Evolutionary conservation across 495 filamentous ascomycete species (phyloP).

Genomic region (Xylaria longipes): DNA sequence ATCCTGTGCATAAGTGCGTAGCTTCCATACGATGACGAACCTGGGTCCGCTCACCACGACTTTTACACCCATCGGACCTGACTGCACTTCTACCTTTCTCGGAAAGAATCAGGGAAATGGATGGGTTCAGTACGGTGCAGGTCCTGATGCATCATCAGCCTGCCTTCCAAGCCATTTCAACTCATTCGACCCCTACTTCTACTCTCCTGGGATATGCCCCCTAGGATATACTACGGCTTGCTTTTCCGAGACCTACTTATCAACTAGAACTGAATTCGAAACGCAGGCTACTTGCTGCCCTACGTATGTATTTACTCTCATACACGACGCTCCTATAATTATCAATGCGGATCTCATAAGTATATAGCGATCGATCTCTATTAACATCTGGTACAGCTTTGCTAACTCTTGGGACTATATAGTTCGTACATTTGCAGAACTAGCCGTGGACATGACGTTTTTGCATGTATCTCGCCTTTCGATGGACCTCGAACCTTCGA

Average conservation of each 20-base stretch:
- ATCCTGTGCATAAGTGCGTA: too few relatives aligned
- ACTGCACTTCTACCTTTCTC: background rate
- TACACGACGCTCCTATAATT: too few relatives aligned
- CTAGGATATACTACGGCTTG: background rate
- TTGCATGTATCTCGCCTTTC: background rate
- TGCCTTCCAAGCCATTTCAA: background rate
- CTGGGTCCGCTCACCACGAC: slow-evolving; percentile 17
- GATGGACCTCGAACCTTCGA: background rate
- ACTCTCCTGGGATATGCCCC: background rate
- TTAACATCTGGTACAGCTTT: background rate
- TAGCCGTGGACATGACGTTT: background rate
- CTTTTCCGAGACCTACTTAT: background rate
- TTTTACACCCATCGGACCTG: background rate
- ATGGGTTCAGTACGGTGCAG: background rate
- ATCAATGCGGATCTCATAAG: background rate
- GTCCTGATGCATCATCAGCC: background rate
- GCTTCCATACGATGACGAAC: slow-evolving; percentile 5
- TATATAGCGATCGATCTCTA: background rate
- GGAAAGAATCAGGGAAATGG: background rate
- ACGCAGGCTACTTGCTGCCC: background rate
- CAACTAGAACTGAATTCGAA: background rate
- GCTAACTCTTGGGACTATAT: background rate
- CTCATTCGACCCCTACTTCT: background rate
- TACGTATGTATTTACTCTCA: background rate
- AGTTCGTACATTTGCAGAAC: background rate